Evolutionary conservation across 2,329 filamentous ascomycete species (phyloP).

Genomic region (Botryotinia calthae): DNA sequence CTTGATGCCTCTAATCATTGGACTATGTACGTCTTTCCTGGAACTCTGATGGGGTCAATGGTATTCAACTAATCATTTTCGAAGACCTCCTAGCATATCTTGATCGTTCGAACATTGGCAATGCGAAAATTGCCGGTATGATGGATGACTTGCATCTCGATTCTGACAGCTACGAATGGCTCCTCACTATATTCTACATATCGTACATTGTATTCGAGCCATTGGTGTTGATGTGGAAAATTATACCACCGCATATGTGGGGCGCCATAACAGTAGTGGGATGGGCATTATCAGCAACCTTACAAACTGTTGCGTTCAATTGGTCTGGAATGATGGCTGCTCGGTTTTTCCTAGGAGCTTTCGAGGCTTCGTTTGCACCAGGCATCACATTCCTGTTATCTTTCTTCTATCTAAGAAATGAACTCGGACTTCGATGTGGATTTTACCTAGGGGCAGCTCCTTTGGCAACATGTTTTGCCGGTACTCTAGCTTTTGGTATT

Average conservation of each 20-base stretch:
- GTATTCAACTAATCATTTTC: background rate
- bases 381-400: constrained; percentile 46
- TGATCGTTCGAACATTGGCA: constrained; percentile 52
- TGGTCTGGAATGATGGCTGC: constrained; percentile 40
- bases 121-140: constrained; percentile 55
- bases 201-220: constrained; percentile 44
- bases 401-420: constrained; percentile 50
- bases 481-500: constrained; percentile 66
- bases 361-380: constrained; percentile 41
- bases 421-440: constrained; percentile 69
- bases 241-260: constrained; percentile 42
- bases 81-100: constrained; percentile 47
- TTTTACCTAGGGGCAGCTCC: constrained; percentile 66
- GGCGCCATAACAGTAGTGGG: constrained; percentile 38
- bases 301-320: constrained; percentile 42
- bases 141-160: constrained; percentile 47
- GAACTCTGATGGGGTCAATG: background rate
- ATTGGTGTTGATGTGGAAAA: constrained; percentile 42
- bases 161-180: constrained; percentile 44
- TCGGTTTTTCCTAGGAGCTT: constrained; percentile 42
- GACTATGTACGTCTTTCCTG: constrained; percentile 23
- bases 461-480: constrained; percentile 67
- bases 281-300: constrained; percentile 44
- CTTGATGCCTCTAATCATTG: constrained; percentile 45
- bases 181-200: constrained; percentile 43